Percentiles rank a stretch among this genome's conserved stretches.
These are phyloP conservation scores for Pseudonitzschia multiseries DNA, from an alignment of 108 stramenopile species.

Conservation along the genomic window DNA sequence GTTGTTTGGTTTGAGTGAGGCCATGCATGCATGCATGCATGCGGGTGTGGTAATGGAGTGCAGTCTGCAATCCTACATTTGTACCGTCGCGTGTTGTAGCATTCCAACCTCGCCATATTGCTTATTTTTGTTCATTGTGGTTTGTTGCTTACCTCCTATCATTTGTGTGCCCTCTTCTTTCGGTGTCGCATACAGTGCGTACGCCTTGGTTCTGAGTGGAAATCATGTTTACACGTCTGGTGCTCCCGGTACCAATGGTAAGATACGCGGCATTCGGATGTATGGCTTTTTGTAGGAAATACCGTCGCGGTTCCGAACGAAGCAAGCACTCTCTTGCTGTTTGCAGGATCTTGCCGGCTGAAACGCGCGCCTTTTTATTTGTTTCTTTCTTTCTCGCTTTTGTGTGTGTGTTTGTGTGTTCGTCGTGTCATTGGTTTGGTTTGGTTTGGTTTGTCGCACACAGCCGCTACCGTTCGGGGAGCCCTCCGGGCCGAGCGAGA, in stretches of 20 bases:
- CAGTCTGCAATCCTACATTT: too few species aligned
- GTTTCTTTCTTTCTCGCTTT: neutral
- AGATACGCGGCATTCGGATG: neutral
- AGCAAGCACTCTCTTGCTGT: neutral
- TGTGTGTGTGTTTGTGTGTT: neutral
- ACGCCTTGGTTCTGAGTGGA: slow-evolving; percentile 89
- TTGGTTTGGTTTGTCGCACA: neutral
- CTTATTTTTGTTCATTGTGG: too few species aligned
- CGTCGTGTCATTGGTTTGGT: too few species aligned
- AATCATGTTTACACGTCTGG: slow-evolving; percentile 94
- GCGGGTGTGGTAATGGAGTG: too few species aligned
- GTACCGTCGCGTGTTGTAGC: too few species aligned
- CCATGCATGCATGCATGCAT: too few species aligned
- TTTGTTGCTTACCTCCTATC: too few species aligned
- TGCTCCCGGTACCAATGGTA: slow-evolving; percentile 86
- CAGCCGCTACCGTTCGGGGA: slow-evolving; percentile 77
- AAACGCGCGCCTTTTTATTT: neutral
- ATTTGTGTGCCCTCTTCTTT: too few species aligned
- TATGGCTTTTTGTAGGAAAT: neutral
- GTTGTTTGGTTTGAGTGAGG: neutral
- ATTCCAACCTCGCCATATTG: too few species aligned
- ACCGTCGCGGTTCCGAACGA: neutral
- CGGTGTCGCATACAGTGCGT: slow-evolving; percentile 60
- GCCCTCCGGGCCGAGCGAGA: slow-evolving; percentile 86
- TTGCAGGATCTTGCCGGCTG: neutral